These are phyloP conservation scores for Truncatella angustata DNA, from an alignment of 2,329 filamentous ascomycete species.

Conservation along the genomic window DNA sequence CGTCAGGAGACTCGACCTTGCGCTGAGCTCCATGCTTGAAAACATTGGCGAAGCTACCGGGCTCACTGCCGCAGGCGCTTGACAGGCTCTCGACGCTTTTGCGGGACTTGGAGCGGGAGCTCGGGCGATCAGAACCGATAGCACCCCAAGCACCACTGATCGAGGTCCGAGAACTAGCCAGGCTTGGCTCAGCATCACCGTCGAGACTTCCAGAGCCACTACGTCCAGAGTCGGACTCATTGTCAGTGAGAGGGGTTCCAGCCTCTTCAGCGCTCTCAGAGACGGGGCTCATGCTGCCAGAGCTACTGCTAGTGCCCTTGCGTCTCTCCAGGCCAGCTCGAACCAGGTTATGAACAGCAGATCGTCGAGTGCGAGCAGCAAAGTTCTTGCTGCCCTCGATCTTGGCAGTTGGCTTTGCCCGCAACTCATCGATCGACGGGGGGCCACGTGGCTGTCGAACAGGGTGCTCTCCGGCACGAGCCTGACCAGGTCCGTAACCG, in stretches of 20 bases:
- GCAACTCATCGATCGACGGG: conserved; percentile 86
- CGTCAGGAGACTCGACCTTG: conserved; percentile 55
- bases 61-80: conserved; percentile 54
- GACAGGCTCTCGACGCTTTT: conserved; percentile 64
- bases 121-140: conserved; percentile 83
- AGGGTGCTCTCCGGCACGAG: conserved; percentile 90
- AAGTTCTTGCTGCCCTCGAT: conserved; percentile 98
- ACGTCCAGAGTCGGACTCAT: conserved; percentile 69
- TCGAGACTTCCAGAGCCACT: conserved; percentile 79
- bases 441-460: conserved; percentile 90
- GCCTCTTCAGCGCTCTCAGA: conserved; percentile 73
- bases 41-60: conserved; percentile 64
- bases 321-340: conserved; percentile 86
- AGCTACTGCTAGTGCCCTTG: conserved; percentile 67
- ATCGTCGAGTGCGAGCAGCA: conserved; percentile 84
- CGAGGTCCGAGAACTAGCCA: conserved; percentile 73
- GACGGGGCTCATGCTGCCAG: conserved; percentile 82
- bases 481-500: conserved; percentile 90
- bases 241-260: conserved; percentile 69
- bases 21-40: conserved; percentile 59
- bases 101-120: conserved; percentile 63
- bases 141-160: conserved; percentile 73
- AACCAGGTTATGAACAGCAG: conserved; percentile 87
- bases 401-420: conserved; percentile 85
- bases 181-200: conserved; percentile 65